Conservation (phyloP, 2,329 filamentous ascomycete genomes). For the Cucurbitaria berberidis region DNA sequence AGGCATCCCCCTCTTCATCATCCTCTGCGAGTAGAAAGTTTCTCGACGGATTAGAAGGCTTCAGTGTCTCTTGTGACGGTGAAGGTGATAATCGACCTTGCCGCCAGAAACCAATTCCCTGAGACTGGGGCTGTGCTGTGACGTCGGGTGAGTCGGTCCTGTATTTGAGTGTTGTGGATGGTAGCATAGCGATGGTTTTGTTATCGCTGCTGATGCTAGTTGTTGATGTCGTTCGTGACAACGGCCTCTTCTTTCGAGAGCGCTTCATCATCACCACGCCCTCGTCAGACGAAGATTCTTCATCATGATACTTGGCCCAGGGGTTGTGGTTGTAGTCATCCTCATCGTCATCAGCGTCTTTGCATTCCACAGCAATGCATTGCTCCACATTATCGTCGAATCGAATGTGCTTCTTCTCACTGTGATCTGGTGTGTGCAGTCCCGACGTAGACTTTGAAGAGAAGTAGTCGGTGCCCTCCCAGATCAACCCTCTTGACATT, state of each 20-base stretch:
- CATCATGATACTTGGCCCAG: constrained; percentile 49
- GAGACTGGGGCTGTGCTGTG: constrained; percentile 57
- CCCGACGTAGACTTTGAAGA: constrained; percentile 75
- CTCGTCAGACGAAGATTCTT: constrained; percentile 71
- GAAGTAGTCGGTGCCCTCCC: constrained; percentile 68
- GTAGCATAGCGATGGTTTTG: constrained; percentile 86
- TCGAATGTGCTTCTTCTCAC: constrained; percentile 84
- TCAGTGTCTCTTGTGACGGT: constrained; percentile 81
- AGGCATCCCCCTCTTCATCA: constrained; percentile 51
- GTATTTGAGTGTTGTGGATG: constrained; percentile 86
- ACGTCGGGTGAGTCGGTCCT: constrained; percentile 76
- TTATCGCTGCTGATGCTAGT: constrained; percentile 67
- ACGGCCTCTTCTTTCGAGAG: constrained; percentile 55
- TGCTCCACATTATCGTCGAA: constrained; percentile 97
- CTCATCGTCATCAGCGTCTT: constrained; percentile 75
- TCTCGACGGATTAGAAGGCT: constrained; percentile 70
- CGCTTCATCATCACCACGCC: constrained; percentile 83
- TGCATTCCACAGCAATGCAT: constrained; percentile 90
- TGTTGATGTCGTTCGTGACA: constrained; percentile 62
- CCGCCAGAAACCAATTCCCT: constrained; percentile 54
- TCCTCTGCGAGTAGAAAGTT: constrained; percentile 70
- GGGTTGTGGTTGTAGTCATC: constrained; percentile 52
- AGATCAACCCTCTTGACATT: constrained; percentile 65
- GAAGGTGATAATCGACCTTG: constrained; percentile 67
- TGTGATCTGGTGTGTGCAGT: constrained; percentile 64